Conservation (phyloP, 2,329 filamentous ascomycete species). For the Cordyceps militaris region DNA sequence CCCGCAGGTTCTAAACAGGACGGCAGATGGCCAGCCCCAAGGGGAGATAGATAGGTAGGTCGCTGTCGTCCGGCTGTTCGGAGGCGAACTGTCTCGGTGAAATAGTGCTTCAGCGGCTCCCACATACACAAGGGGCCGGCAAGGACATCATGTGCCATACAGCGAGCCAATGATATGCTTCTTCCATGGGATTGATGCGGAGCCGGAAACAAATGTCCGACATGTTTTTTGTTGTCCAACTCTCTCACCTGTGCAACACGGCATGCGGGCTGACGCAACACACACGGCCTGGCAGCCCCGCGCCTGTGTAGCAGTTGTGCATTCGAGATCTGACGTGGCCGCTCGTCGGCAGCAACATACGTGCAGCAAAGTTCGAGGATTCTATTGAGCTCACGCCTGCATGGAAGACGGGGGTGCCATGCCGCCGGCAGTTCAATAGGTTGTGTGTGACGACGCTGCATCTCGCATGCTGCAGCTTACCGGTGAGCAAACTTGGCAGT, state of each 20-base stretch:
- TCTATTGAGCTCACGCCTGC: not conserved
- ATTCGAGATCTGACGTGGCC: constrained; percentile 7
- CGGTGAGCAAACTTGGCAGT: not conserved
- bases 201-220: not conserved
- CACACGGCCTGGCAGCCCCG: not conserved
- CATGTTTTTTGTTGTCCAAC: not conserved
- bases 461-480: not conserved
- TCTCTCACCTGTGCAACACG: not conserved
- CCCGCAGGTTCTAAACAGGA: not conserved
- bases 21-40: not conserved
- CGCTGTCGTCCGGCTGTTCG: not conserved
- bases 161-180: not conserved
- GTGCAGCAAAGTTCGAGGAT: not conserved
- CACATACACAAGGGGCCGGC: too few relatives aligned
- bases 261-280: constrained; percentile 7
- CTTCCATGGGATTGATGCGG: not conserved
- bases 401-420: not conserved
- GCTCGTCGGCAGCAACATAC: not conserved
- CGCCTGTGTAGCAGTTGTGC: constrained; percentile 5
- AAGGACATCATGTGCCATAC: not conserved
- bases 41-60: not conserved
- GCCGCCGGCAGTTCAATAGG: not conserved
- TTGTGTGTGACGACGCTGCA: not conserved
- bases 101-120: not conserved
- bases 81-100: not conserved